phyloP scores from a whole-genome alignment of 768 basidiomycete genomes.

The Lactifluus hygrophoroides region DNA sequence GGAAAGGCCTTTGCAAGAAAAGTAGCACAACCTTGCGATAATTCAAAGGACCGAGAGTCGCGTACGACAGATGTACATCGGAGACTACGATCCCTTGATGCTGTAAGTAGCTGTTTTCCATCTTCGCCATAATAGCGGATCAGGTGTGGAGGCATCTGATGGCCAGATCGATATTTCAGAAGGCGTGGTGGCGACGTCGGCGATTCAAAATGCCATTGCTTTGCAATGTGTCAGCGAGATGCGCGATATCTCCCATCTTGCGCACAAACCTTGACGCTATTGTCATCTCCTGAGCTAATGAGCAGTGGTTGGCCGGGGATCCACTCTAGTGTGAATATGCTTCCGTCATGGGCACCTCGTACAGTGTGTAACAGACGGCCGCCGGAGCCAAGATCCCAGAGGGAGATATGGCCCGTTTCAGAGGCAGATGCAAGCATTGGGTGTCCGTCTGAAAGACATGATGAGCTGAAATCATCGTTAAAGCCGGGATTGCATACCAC shows the following conservation, averaged over 20 bases:
- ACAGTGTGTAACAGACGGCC: constrained; percentile 80
- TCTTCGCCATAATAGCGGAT: constrained; percentile 97
- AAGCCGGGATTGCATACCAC: constrained; percentile 40
- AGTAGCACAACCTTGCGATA: constrained; percentile 69
- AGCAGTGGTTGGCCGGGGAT: constrained; percentile 87
- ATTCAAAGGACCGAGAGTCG: constrained; percentile 89
- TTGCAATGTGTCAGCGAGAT: background rate
- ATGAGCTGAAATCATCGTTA: background rate
- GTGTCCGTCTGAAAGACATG: constrained; percentile 56
- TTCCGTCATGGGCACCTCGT: constrained; percentile 82
- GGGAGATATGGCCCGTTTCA: constrained; percentile 76
- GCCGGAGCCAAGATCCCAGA: constrained; percentile 86
- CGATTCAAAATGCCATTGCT: constrained; percentile 99
- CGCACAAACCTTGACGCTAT: constrained; percentile 76
- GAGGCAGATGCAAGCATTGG: constrained; percentile 85
- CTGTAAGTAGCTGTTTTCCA: constrained; percentile 87
- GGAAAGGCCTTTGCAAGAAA: background rate
- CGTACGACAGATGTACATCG: constrained; percentile 89
- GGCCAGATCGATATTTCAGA: constrained; percentile 88
- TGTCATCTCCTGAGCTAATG: constrained; percentile 87
- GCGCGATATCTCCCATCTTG: background rate
- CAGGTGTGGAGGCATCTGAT: constrained; percentile 82
- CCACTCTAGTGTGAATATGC: constrained; percentile 81
- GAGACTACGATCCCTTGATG: constrained; percentile 81
- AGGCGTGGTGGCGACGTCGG: constrained; percentile 79